A percentile compares a stretch with the other conserved stretches of the same genome.
Evolutionary conservation across 805 yeast species (phyloP).

Genomic region (Metschnikowia lochheadii): DNA sequence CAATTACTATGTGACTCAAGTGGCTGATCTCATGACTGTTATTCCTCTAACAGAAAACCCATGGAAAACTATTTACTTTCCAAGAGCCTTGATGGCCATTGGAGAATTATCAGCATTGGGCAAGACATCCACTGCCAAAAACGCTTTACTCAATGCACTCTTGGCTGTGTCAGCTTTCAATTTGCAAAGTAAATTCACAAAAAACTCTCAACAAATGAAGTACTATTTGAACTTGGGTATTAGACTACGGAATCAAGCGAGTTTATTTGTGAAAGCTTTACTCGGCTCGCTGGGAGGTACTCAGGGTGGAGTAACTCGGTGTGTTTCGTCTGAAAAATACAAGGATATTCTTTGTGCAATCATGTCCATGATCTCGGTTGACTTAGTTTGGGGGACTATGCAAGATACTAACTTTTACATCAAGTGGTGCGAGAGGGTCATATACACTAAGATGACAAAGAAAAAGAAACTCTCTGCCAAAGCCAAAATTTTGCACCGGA

Average conservation of each 20-base stretch:
- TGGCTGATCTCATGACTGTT: constrained; percentile 76
- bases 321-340: constrained; percentile 57
- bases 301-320: constrained; percentile 43
- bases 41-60: constrained; percentile 72
- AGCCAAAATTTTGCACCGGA: constrained; percentile 73
- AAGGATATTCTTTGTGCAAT: constrained; percentile 82
- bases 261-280: constrained; percentile 59
- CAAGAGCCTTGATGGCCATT: constrained; percentile 74
- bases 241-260: constrained; percentile 70
- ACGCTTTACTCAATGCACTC: constrained; percentile 72
- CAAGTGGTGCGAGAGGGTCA: constrained; percentile 70
- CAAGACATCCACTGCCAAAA: constrained; percentile 67
- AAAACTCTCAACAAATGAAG: constrained; percentile 62
- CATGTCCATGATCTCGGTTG: constrained; percentile 81
- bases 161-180: constrained; percentile 81
- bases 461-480: constrained; percentile 67
- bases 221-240: constrained; percentile 71
- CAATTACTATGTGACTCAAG: constrained; percentile 67
- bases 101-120: constrained; percentile 79
- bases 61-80: constrained; percentile 84
- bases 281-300: constrained; percentile 31
- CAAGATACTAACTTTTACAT: constrained; percentile 75
- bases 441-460: constrained; percentile 60
- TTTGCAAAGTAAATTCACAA: constrained; percentile 65
- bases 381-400: constrained; percentile 89